These are phyloP conservation scores for Purshia tridentata DNA, from an alignment of 306 rosid species.

Conservation along the genomic window DNA sequence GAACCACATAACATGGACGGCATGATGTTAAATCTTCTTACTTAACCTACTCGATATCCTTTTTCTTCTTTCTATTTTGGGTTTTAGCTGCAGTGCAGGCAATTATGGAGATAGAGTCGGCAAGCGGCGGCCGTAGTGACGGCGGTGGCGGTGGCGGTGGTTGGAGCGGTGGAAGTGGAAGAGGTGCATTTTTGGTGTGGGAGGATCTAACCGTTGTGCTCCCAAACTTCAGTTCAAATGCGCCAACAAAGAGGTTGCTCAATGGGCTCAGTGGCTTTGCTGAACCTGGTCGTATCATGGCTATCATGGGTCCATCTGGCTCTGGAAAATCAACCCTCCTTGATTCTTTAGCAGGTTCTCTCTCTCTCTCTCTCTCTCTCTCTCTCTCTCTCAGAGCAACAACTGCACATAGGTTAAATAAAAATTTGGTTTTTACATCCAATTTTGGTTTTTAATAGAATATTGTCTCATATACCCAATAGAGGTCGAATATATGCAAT, in stretches of 20 bases:
- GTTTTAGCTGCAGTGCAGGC: too few relatives aligned
- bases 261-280: conserved; percentile 77
- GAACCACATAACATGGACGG: conserved; percentile 2
- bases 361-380: background rate
- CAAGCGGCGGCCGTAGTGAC: conserved; percentile 1
- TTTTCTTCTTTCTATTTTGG: background rate
- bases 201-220: conserved; percentile 73
- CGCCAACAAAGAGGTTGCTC: conserved; percentile 74
- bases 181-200: conserved; percentile 84
- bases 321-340: conserved; percentile 90
- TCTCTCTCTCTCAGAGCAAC: too few relatives aligned
- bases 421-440: too few relatives aligned
- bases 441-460: too few relatives aligned
- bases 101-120: conserved; percentile 23
- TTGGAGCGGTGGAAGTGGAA: conserved; percentile 34
- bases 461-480: too few relatives aligned
- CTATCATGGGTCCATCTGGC: conserved; percentile 95
- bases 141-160: conserved; percentile 14
- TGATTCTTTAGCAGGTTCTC: conserved; percentile 62
- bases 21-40: background rate
- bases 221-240: conserved; percentile 59
- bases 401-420: too few relatives aligned
- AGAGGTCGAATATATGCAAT: too few relatives aligned
- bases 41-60: background rate
- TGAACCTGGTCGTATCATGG: conserved; percentile 85